Evolutionary conservation across 106 monocot species (phyloP), one percentile per base, ranked within the genome.

Genomic region (Allium cepa): DNA sequence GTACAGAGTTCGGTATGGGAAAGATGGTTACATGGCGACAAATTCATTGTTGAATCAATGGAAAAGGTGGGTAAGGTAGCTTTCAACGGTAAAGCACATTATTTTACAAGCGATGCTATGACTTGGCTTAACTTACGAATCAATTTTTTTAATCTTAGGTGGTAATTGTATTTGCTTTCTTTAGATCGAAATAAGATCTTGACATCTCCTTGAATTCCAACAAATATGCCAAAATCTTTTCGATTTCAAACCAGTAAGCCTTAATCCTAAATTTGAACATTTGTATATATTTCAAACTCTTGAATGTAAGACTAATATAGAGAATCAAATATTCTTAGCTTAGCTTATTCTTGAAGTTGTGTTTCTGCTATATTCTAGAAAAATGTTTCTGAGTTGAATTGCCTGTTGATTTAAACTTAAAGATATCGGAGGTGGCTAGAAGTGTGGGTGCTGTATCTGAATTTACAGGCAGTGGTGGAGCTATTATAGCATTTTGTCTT

Each of bases 391-490:
- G 92, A 67, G 97, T 92, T 53, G 83, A 83, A 11, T 92, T 78
- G 22, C 78, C 92, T 9, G 92, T 89, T 36, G 61, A 82, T 12
- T 7, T 90, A 67, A 92, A 93, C 77, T 78, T 99, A 50, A 79
- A 90, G 71, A 92, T 99, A 92, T 64, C 92, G 10, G 87, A 89
- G 62, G 74, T 80, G 18, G 92, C 92, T 4, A 78, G 97, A 48
- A 87, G 89, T 64, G 84, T 89, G 0, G 92, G 92, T 14, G 92
- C 89, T 15, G 92, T 92, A 14, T 66, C 80, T 0, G 92, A 97
- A 69, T 97, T 97, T 26, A 97, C 92, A 0, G 97, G 97, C 36
- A 99, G 97, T 56, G 97, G 92, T 50, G 97, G 97, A 57, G 92
- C 92, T 17, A 84, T 83, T 13, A 73, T 99, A 48, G 90, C 90